Base-by-base conservation (phyloP, 164 flowering plant species). In the Nymphaea thermarum region DNA sequence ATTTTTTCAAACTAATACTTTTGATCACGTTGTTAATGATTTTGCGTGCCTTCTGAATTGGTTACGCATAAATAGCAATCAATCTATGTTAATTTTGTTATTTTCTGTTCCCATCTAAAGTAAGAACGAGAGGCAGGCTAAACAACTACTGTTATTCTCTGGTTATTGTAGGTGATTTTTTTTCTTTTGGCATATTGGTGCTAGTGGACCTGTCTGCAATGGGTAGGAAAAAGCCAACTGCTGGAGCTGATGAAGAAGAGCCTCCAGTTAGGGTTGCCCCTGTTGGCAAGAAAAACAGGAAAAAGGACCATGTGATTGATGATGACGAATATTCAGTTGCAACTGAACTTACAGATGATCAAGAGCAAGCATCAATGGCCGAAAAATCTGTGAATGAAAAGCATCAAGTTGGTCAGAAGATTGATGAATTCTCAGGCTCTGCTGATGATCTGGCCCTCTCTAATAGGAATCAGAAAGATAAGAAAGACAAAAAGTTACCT, bases 281-380 rank as follows among this genome's bases (percentile, higher is more conserved):
- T 8, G 60, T 51, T 53, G 67, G 61, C 0, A 70, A 42, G 7
- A 90, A 84, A 70, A 79, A 90, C 5, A 91, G 82, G 84, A 91
- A 90, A 81, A 92, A 92, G 73, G 73, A 71, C 0, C 61, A 53
- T 15, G 69, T 71, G 4, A 80, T 90, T 36, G 91, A 85, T 62
- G 94, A 90, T 68, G 97, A 93, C 64, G 98, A 93, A 79, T 90
- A 93, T 64, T 79, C 86, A 0, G 63, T 91, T 18, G 90, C 85
- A 41, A 76, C 82, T 3, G 93, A 88, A 17, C 5, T 80, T 17
- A 75, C 87, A 0, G 88, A 83, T 70, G 91, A 83, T 44, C 60
- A 78, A 17, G 57, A 51, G 36, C 36, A 25, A 73, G 61, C 36
- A 2, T 51, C 57, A 10, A 51, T 51, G 57, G 15, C 8, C 5